Base-by-base conservation (phyloP, 495 filamentous ascomycete species). In the Hyaloscypha finlandica region DNA sequence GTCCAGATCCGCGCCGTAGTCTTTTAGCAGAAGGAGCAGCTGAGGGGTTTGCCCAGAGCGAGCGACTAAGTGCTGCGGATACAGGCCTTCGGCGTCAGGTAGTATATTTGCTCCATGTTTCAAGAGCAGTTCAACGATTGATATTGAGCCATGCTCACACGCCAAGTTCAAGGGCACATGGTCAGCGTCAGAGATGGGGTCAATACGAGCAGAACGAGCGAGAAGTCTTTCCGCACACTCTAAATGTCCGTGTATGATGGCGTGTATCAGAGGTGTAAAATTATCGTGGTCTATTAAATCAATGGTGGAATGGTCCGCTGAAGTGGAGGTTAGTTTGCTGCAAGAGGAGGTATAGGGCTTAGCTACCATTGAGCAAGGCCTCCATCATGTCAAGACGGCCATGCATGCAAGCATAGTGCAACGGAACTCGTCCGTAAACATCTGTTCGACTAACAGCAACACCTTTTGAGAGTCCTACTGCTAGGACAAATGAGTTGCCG, bases 381-480 rank as follows among this genome's bases (percentile, higher is more conserved):
- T 89, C 84, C 64, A 96, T 87, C 88, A 97, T 93, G 55, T 92
- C 90, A 25, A 96, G 83, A 29, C 89, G 86, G 37, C 96, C 95
- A 79, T 97, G 91, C 83, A 97, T 96, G 74, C 92, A 96, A 42
- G 95, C 93, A 78, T 99, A 99, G 72, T 99, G 95, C 14, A 99
- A 83, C 20, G 95, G 94, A 65, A 95, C 91, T 52, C 95, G 85
- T 14, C 95, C 96, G 77, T 98, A 98, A 32, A 97, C 92, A 81
- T 99, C 95, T 0, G 86, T 88, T 61, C 88, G 83, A 51, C 87
- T 83, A n/a, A 92, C 86, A 73, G 93, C 88, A 11, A 98, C 90
- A 2, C 83, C 85, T 19, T 81, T 83, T 8, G 83, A 75, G 32
- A 98, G 81, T 8, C 91, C 93, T 45, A 89, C 86, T 48, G 86